Evolutionary conservation across 805 yeast genomes (phyloP).

Genomic region (Starmerella stigmatis): DNA sequence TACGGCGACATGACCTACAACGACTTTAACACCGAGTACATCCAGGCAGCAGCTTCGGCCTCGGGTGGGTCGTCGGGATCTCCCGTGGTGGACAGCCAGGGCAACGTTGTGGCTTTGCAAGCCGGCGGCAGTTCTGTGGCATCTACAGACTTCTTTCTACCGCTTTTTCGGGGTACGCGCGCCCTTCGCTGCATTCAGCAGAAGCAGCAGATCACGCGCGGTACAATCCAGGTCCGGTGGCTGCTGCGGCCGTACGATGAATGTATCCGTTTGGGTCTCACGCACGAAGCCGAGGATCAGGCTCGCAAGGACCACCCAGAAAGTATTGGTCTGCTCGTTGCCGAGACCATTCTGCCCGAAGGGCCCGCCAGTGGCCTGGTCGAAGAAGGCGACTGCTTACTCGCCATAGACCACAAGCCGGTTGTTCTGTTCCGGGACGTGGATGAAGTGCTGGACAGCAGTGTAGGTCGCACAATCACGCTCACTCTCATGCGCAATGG

Average conservation of each 20-base stretch:
- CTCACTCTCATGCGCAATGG: constrained; percentile 70
- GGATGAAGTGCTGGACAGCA: constrained; percentile 71
- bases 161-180: constrained; percentile 70
- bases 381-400: constrained; percentile 75
- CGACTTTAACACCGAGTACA: constrained; percentile 88
- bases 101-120: constrained; percentile 79
- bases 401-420: constrained; percentile 55
- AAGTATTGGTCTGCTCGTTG: constrained; percentile 71
- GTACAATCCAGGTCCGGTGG: constrained; percentile 91
- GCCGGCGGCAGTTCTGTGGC: constrained; percentile 92
- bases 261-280: constrained; percentile 76
- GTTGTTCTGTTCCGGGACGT: constrained; percentile 65
- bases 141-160: constrained; percentile 85
- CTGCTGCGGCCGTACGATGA: constrained; percentile 76
- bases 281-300: constrained; percentile 56
- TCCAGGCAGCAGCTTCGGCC: constrained; percentile 93
- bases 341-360: constrained; percentile 67
- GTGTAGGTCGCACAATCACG: constrained; percentile 48
- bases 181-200: constrained; percentile 67
- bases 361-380: constrained; percentile 61
- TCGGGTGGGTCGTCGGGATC: constrained; percentile 95
- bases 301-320: constrained; percentile 64
- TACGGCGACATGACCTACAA: constrained; percentile 81
- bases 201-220: constrained; percentile 57
- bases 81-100: constrained; percentile 86